These are phyloP conservation scores for Irpex sp. DNA, from an alignment of 1,284 basidiomycete genomes.

Conservation along the genomic window DNA sequence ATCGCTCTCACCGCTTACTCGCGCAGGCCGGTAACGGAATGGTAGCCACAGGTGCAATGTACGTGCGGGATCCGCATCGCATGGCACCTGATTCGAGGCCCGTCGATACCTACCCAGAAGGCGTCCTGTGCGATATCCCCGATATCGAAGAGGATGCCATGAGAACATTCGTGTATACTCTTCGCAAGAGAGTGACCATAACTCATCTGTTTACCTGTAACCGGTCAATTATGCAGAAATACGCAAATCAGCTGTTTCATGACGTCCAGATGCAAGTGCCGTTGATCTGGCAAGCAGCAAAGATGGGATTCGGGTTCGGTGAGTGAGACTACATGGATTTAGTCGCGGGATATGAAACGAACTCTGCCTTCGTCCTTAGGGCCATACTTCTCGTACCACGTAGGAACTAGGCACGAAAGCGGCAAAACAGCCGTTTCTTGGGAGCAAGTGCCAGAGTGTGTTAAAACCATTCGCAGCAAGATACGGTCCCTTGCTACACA, in stretches of 20 bases:
- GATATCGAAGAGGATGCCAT: constrained; percentile 26
- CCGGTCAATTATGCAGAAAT: constrained; percentile 26
- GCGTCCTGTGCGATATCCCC: constrained; percentile 13
- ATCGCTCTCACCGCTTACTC: constrained; percentile 5
- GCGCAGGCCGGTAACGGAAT: constrained; percentile 21
- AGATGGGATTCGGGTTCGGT: constrained; percentile 18
- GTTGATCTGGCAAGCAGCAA: constrained; percentile 21
- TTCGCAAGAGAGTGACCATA: constrained; percentile 20
- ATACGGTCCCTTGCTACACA: constrained; percentile 16
- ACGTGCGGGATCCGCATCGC: constrained; percentile 29
- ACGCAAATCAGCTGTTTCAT: constrained; percentile 28
- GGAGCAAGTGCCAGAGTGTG: constrained; percentile 23
- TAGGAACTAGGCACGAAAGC: constrained; percentile 10
- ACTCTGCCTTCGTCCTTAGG: constrained; percentile 10
- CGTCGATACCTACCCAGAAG: constrained; percentile 21
- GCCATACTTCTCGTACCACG: constrained; percentile 28
- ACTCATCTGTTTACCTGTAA: constrained; percentile 40
- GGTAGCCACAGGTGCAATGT: constrained; percentile 19
- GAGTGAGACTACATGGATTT: constrained; percentile 9
- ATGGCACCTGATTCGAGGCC: constrained; percentile 26
- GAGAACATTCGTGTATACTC: constrained; percentile 27
- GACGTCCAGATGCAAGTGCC: constrained; percentile 30
- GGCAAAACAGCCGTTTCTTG: constrained; percentile 19
- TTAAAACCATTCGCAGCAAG: constrained; percentile 17
- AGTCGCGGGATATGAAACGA: background rate